These are phyloP conservation scores for Diatrype stigma DNA, from an alignment of 2,329 filamentous ascomycete species.

Conservation along the genomic window DNA sequence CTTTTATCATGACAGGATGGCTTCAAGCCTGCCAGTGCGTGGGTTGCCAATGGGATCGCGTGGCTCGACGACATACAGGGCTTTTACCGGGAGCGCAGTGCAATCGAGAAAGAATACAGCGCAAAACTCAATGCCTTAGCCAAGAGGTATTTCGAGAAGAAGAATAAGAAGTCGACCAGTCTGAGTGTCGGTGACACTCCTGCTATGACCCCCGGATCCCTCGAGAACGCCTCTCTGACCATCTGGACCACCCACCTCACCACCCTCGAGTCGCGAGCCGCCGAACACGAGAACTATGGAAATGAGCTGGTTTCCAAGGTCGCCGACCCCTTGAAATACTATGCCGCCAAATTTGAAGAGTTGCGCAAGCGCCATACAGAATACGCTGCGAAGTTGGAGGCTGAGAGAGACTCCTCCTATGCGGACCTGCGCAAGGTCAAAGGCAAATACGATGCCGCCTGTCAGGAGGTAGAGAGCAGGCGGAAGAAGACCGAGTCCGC, in stretches of 20 bases:
- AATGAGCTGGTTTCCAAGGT: slow-evolving; percentile 74
- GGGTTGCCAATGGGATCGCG: slow-evolving; percentile 82
- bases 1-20: slow-evolving; percentile 65
- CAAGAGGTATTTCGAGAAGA: slow-evolving; percentile 97
- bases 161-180: slow-evolving; percentile 80
- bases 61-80: slow-evolving; percentile 97
- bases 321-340: slow-evolving; percentile 78
- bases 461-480: slow-evolving; percentile 89
- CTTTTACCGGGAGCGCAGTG: slow-evolving; percentile 92
- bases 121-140: slow-evolving; percentile 81
- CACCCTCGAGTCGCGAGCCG: slow-evolving; percentile 80
- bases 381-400: slow-evolving; percentile 82
- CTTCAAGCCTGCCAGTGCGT: slow-evolving; percentile 91
- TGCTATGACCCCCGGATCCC: slow-evolving; percentile 85
- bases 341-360: slow-evolving; percentile 77
- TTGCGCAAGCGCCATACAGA: slow-evolving; percentile 87
- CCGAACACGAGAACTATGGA: slow-evolving; percentile 83
- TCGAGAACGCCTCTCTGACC: slow-evolving; percentile 93
- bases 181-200: slow-evolving; percentile 93
- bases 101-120: slow-evolving; percentile 95
- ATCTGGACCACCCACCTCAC: slow-evolving; percentile 95
- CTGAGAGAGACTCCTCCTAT: slow-evolving; percentile 81
- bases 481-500: slow-evolving; percentile 92
- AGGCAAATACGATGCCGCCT: slow-evolving; percentile 85
- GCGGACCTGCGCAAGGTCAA: slow-evolving; percentile 85